phyloP scores from a whole-genome alignment of 352 stramenopile species.

The Blastocystis hominis region DNA sequence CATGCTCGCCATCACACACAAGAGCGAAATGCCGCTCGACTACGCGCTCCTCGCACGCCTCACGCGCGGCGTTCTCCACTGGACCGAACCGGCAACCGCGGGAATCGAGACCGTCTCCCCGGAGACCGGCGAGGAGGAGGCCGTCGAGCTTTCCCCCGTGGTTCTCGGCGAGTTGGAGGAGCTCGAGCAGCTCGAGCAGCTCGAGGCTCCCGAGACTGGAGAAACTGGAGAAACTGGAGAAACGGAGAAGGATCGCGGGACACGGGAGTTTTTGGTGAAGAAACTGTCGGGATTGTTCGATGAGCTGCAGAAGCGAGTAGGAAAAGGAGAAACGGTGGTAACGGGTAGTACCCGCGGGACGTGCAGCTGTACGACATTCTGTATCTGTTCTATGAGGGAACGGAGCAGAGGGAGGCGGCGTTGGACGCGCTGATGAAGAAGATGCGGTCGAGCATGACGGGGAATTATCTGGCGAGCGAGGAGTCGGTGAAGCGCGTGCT shows the following conservation, averaged over 20 bases:
- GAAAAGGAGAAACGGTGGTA: background rate
- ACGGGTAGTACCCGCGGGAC: constrained; percentile 37
- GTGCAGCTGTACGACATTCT: constrained; percentile 51
- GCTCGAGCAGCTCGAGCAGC: background rate
- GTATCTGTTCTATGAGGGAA: constrained; percentile 6
- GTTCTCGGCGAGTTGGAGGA: background rate
- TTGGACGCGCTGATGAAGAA: constrained; percentile 45
- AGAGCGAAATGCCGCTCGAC: constrained; percentile 34
- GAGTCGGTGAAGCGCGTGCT: constrained; percentile 27
- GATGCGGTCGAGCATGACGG: constrained; percentile 35
- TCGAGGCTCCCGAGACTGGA: no score
- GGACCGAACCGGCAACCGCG: background rate
- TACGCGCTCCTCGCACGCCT: background rate
- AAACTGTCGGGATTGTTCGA: constrained; percentile 22
- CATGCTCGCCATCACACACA: background rate
- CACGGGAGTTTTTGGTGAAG: constrained; percentile 31
- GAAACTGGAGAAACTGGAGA: background rate
- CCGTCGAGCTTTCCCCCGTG: background rate
- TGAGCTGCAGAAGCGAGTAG: constrained; percentile 26
- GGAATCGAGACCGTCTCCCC: background rate
- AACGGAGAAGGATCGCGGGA: background rate
- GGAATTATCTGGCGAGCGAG: constrained; percentile 24
- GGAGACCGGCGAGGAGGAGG: background rate
- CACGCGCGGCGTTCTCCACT: background rate
- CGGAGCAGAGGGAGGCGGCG: background rate